Evolutionary conservation across 768 basidiomycete genomes (phyloP), one percentile per base, ranked within the genome.

Genomic region (Infundibulicybe gibba): DNA sequence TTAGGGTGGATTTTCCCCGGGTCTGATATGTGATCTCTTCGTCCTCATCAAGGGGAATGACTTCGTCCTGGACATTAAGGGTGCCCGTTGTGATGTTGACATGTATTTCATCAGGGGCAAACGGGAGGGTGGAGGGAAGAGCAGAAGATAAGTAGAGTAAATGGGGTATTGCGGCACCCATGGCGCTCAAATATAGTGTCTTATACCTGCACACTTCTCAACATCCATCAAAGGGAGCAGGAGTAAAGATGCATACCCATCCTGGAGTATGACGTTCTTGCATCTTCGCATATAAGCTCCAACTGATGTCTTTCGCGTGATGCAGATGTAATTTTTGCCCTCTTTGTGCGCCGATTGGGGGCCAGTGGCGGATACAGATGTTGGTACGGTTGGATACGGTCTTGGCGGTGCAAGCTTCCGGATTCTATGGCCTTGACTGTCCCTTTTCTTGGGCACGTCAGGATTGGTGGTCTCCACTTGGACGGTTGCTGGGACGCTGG

Each of bases 151-250:
- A 72, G 40, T 81, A 80, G 21, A 87, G 65, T 17, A 91, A 79
- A 55, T 83, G 84, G 2, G 92, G 90, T 48, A 94, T 93, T 1
- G 93, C 90, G 4, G 92, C 92, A 19, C 90, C 92, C 82, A 94
- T 86, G 5, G 89, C 92, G 49, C 77, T 81, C 38, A 94, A 64
- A 61, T 83, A 79, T 30, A 94, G 63, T 4, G 78, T 81, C 52
- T 85, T 85, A 58, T 88, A 84, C 32, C 88, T 90, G 54, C 9
- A 33, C 32, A 38, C 35, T 30, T 6, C 9, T 21, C 30, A 44
- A 38, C 35, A 38, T 37, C 46, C 30, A 9, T 39, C 15, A 41
- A 14, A 38, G 14, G 4, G 12, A 25, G 16, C 15, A 14, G 14
- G 21, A 45, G 20, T 33, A 25, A 17, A 25, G 32, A 38, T 16